Base-by-base conservation (phyloP, 768 basidiomycete genomes). In the Mycena maculata region DNA sequence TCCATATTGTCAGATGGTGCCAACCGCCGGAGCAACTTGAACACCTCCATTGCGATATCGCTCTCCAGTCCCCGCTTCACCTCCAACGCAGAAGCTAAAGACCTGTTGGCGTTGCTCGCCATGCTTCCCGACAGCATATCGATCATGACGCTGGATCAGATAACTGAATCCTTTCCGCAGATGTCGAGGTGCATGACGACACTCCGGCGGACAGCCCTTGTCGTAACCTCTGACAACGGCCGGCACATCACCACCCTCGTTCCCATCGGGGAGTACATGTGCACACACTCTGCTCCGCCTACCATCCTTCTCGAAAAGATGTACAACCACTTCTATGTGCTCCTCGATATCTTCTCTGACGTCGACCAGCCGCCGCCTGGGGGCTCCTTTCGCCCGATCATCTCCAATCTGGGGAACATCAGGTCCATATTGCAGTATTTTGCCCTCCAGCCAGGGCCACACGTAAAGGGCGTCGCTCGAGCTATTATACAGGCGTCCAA, bases 41-140 rank as follows among this genome's bases (percentile, higher is more conserved):
- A 57, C 56, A 57, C n/a, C n/a, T 57, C 56, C 44, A 57, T 57
- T 15, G 44, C 44, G n/a, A 44, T 57, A n/a, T 57, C 56, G 4
- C 44, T 57, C 20, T 57, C 56, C 4, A 57, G 56, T n/a, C 56
- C 56, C 6, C 56, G 56, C 13, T 55, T 55, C 53, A 55, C 25
- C 2, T 55, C 53, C 13, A 55, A 36, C 2, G 38, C 53, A 27
- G 25, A 55, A 4, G 50, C 50, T 6, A 20, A 36, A 31, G n/a
- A 31, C 31, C 20, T 52, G 20, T 31, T 52, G 31, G 20, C 50
- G 20, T n/a, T 52, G 20, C 31, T 52, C 20, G 50, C 50, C 31
- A 52, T 52, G 50, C 50, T 52, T 4, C 50, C 50, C 18, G 50
- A 52, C 27, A 31, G 50, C 31, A 22, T 27, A 9, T 52, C 31